phyloP scores from a whole-genome alignment of 345 rosid genomes.

The Corchorus capsularis region DNA sequence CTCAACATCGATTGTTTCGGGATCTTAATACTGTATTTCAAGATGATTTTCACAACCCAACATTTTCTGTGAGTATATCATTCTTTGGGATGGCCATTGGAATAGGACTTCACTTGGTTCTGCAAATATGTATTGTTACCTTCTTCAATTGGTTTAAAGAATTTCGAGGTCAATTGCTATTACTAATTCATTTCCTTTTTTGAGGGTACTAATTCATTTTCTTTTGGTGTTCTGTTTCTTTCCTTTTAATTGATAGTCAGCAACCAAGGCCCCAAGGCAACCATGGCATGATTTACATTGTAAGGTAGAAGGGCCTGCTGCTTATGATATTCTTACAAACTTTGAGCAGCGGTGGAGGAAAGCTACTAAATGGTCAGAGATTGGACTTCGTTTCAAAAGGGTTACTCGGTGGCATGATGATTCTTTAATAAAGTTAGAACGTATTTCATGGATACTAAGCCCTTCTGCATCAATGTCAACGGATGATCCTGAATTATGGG shows the following conservation, averaged over 20 bases:
- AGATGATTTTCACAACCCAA: constrained; percentile 64
- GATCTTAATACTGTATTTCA: constrained; percentile 57
- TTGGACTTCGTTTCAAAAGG: constrained; percentile 60
- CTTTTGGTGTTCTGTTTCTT: not conserved
- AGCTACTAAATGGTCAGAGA: constrained; percentile 72
- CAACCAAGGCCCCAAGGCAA: constrained; percentile 72
- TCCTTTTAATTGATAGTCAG: constrained; percentile 41
- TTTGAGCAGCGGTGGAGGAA: constrained; percentile 95
- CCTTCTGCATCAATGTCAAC: constrained; percentile 44
- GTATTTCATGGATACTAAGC: constrained; percentile 87
- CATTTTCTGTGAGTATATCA: constrained; percentile 53
- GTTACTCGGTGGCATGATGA: constrained; percentile 81
- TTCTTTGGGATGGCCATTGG: not conserved
- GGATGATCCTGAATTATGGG: constrained; percentile 60
- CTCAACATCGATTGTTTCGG: constrained; percentile 58
- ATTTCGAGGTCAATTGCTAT: not conserved
- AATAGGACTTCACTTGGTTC: not conserved
- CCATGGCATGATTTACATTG: constrained; percentile 96
- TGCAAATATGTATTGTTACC: not conserved
- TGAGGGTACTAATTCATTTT: not conserved
- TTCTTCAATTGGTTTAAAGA: not conserved
- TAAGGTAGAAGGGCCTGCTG: constrained; percentile 93
- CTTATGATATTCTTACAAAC: constrained; percentile 79
- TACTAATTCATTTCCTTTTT: not conserved
- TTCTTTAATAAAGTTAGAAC: constrained; percentile 72